A percentile compares a stretch with the other conserved stretches of the same genome.
These are phyloP conservation scores for Haberlea rhodopensis DNA, from an alignment of 257 asterid species.

Conservation along the genomic window DNA sequence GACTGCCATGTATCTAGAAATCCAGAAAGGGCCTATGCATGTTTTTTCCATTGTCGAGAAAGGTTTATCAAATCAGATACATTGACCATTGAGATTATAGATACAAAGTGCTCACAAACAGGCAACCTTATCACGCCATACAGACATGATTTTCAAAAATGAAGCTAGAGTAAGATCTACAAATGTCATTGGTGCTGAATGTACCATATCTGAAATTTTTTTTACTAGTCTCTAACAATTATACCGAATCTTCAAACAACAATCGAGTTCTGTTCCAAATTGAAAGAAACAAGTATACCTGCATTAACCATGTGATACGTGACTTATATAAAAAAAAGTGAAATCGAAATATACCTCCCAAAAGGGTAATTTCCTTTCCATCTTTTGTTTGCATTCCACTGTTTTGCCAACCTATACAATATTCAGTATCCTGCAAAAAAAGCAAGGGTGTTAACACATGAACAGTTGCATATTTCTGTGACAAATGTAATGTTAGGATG, in stretches of 20 bases:
- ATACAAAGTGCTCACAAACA: no score
- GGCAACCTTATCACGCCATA: no score
- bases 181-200: background rate
- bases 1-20: background rate
- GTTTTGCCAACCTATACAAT: constrained; percentile 74
- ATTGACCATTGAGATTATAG: background rate
- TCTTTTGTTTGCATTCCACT: constrained; percentile 53
- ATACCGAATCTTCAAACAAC: background rate
- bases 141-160: no score
- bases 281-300: background rate
- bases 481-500: background rate
- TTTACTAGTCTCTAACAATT: background rate
- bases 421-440: constrained; percentile 52
- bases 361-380: constrained; percentile 53
- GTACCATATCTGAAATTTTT: background rate
- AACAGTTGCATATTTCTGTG: background rate
- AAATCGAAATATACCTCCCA: constrained; percentile 59
- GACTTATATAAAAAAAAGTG: background rate
- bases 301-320: background rate
- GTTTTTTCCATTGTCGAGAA: background rate
- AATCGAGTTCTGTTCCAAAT: background rate
- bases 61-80: background rate
- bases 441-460: constrained; percentile 5
- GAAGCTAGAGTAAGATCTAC: no score
- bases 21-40: background rate